phyloP scores from a whole-genome alignment of 2,329 filamentous ascomycete genomes.

The Fusarium lyarnte region DNA sequence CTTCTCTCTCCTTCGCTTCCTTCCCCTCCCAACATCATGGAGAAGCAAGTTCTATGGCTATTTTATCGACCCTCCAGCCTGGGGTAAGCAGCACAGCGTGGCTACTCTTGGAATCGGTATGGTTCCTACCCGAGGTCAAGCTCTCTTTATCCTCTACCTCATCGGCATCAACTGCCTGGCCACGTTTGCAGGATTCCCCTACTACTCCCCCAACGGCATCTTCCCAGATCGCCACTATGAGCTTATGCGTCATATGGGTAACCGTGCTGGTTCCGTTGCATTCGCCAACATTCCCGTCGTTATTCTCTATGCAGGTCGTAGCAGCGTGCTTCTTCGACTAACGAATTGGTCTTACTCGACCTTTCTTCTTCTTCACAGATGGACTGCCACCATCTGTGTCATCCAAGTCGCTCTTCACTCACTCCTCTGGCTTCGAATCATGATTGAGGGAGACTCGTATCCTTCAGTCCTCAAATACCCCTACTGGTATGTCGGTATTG shows the following conservation, averaged over 20 bases:
- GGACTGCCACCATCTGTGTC: slow-evolving; percentile 56
- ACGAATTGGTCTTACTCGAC: slow-evolving; percentile 62
- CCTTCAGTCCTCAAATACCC: slow-evolving; percentile 38
- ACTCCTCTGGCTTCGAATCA: slow-evolving; percentile 51
- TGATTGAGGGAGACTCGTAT: slow-evolving; percentile 44
- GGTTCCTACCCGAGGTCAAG: slow-evolving; percentile 55
- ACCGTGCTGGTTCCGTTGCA: slow-evolving; percentile 53
- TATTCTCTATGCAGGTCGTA: slow-evolving; percentile 57
- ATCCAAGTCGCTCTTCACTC: slow-evolving; percentile 59
- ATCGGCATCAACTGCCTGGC: slow-evolving; percentile 51
- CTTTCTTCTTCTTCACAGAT: slow-evolving; percentile 59
- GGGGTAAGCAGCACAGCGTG: slow-evolving; percentile 39
- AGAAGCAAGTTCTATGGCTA: slow-evolving; percentile 40
- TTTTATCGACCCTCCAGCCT: slow-evolving; percentile 43
- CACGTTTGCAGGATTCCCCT: slow-evolving; percentile 43
- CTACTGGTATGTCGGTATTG: slow-evolving; percentile 58
- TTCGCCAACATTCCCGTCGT: slow-evolving; percentile 54
- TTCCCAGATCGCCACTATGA: slow-evolving; percentile 37
- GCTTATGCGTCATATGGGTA: slow-evolving; percentile 49
- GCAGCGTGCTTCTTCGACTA: slow-evolving; percentile 58
- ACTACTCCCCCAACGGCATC: slow-evolving; percentile 43
- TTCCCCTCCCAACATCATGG: slow-evolving; percentile 20
- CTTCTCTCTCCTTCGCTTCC: slow-evolving; percentile 36
- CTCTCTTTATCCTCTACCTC: slow-evolving; percentile 55
- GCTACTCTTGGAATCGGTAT: slow-evolving; percentile 41